phyloP scores from a whole-genome alignment of 345 rosid species.

The Raphanus sativus region DNA sequence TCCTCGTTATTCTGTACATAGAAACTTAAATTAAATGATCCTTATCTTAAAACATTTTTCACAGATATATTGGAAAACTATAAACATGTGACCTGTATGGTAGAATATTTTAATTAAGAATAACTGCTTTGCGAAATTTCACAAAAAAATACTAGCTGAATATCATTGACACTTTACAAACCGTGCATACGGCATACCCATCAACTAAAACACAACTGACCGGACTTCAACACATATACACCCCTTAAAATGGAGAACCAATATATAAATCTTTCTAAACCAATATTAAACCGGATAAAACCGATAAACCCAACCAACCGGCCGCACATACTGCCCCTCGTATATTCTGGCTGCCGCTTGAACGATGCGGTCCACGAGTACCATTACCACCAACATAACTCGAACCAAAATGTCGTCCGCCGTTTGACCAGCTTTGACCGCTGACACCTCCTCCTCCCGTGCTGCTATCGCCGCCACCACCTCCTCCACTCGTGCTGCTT shows the following conservation, averaged over 20 bases:
- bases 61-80: background rate
- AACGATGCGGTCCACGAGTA: background rate
- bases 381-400: background rate
- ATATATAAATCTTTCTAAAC: background rate
- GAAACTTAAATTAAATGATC: background rate
- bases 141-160: too few relatives aligned
- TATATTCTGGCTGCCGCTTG: background rate
- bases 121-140: too few relatives aligned
- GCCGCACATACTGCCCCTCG: background rate
- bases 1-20: background rate
- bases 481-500: constrained; percentile 20
- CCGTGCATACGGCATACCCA: background rate
- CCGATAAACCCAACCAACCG: background rate
- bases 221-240: background rate
- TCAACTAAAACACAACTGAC: background rate
- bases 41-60: background rate
- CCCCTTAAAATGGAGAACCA: background rate
- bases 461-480: background rate
- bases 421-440: background rate
- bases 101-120: background rate
- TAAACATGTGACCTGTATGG: background rate
- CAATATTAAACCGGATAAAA: background rate
- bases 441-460: background rate
- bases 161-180: background rate
- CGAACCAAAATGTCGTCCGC: background rate